phyloP scores from a whole-genome alignment of 331 rosid species.

The Quercus lobata region DNA sequence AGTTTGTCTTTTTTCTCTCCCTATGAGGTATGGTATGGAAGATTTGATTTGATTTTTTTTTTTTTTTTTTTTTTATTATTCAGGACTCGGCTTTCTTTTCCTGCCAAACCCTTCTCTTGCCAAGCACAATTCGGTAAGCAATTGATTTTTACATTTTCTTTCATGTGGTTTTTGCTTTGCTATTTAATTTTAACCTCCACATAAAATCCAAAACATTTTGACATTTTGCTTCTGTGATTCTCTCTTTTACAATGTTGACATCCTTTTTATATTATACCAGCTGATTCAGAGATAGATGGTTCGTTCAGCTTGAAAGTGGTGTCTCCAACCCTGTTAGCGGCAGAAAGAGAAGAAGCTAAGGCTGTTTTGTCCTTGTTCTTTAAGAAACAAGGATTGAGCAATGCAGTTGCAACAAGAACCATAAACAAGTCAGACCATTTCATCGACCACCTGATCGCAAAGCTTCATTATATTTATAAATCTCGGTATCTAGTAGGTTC shows the following conservation, averaged over 20 bases:
- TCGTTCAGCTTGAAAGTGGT: constrained; percentile 38
- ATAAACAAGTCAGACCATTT: constrained; percentile 74
- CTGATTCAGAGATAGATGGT: constrained; percentile 51
- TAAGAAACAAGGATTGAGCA: constrained; percentile 79
- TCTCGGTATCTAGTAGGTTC: constrained; percentile 94
- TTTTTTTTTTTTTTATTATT: not conserved
- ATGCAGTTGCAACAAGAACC: constrained; percentile 65
- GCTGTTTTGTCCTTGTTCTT: constrained; percentile 78
- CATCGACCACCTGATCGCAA: constrained; percentile 69
- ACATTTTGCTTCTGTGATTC: not conserved
- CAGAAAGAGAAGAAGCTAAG: constrained; percentile 95
- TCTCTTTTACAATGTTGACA: not conserved
- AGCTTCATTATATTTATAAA: constrained; percentile 79
- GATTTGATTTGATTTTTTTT: not conserved
- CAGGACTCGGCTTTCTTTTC: constrained; percentile 54
- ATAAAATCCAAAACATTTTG: not conserved
- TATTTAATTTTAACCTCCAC: not conserved
- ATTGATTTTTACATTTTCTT: constrained; percentile 4
- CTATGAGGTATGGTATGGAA: not conserved
- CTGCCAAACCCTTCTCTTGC: constrained; percentile 48
- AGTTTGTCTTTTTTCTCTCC: not conserved
- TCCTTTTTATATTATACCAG: constrained; percentile 11
- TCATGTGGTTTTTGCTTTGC: constrained; percentile 11
- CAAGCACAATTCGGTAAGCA: constrained; percentile 61
- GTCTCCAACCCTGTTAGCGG: constrained; percentile 64